These are phyloP conservation scores for Volutella citrinella DNA, from an alignment of 2,329 filamentous ascomycete species.

Conservation along the genomic window DNA sequence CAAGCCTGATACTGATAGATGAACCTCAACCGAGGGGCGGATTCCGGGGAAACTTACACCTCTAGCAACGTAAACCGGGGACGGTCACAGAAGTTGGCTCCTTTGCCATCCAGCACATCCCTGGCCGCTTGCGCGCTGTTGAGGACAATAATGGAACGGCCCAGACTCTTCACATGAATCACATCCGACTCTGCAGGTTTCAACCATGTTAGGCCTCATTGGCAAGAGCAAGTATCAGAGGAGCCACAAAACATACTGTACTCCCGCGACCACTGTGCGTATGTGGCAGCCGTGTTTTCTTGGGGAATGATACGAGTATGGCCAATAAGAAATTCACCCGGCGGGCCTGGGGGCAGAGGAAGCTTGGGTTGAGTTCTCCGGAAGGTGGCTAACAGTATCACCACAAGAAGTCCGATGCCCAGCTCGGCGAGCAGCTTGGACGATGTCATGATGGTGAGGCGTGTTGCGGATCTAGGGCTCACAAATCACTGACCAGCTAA, in stretches of 20 bases:
- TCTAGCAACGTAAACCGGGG: conserved; percentile 41
- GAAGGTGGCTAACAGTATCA: conserved; percentile 5
- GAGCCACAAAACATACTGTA: conserved; percentile 18
- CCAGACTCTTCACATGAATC: conserved; percentile 28
- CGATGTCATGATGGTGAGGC: conserved; percentile 7
- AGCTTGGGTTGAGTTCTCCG: conserved; percentile 8
- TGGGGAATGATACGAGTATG: conserved; percentile 26
- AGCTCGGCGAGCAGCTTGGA: conserved; percentile 9
- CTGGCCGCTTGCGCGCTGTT: conserved; percentile 30
- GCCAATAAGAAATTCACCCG: conserved; percentile 25
- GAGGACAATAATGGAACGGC: conserved; percentile 28
- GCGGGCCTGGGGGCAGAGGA: conserved; percentile 26
- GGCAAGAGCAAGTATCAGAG: neutral
- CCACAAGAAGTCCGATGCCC: conserved; percentile 7
- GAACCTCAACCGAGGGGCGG: too few species aligned
- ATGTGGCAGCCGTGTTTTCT: conserved; percentile 23
- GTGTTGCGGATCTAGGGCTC: too few species aligned
- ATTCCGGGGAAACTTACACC: conserved; percentile 25
- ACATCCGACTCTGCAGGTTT: conserved; percentile 26
- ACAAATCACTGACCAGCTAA: too few species aligned
- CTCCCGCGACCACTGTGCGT: conserved; percentile 24
- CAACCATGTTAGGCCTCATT: conserved; percentile 1
- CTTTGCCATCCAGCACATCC: conserved; percentile 42
- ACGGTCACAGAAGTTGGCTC: conserved; percentile 41
- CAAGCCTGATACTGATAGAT: too few species aligned